Evolutionary conservation across 176 grass and related monocot genomes (phyloP).

Genomic region (Oropetium thomaeum): DNA sequence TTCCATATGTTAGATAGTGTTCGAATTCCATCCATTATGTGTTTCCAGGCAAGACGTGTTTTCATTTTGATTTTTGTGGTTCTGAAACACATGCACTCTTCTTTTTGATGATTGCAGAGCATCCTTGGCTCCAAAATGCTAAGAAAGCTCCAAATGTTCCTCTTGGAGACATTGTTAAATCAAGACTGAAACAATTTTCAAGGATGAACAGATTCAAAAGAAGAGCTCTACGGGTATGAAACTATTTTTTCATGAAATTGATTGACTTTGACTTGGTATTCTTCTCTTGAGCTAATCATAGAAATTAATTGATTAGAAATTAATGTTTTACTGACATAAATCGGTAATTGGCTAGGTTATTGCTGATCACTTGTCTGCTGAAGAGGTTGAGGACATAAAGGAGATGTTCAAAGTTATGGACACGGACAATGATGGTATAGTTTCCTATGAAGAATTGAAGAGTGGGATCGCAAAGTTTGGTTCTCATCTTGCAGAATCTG

Average conservation of each 20-base stretch:
- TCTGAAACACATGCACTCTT: neutral
- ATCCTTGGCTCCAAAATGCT: constrained; percentile 97
- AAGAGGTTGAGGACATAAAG: constrained; percentile 90
- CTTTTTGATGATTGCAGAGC: constrained; percentile 50
- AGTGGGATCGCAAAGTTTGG: constrained; percentile 62
- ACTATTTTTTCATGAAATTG: neutral
- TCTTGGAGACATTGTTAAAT: constrained; percentile 98
- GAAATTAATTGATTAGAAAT: neutral
- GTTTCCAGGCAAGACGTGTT: neutral
- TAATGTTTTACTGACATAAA: constrained; percentile 11
- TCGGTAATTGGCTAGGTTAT: constrained; percentile 52
- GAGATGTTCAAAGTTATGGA: constrained; percentile 89
- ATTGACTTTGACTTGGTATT: neutral
- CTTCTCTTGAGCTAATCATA: neutral
- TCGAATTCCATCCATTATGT: neutral
- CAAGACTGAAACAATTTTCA: constrained; percentile 98
- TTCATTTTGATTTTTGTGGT: neutral
- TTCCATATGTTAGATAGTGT: neutral
- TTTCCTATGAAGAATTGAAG: constrained; percentile 82
- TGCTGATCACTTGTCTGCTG: constrained; percentile 77
- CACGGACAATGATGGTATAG: constrained; percentile 65
- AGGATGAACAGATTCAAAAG: constrained; percentile 99
- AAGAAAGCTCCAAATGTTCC: constrained; percentile 99
- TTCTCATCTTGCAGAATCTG: constrained; percentile 73
- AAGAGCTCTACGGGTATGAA: constrained; percentile 83